phyloP scores from a whole-genome alignment of 2,329 filamentous ascomycete species.

The Ceratocystis huliohia region DNA sequence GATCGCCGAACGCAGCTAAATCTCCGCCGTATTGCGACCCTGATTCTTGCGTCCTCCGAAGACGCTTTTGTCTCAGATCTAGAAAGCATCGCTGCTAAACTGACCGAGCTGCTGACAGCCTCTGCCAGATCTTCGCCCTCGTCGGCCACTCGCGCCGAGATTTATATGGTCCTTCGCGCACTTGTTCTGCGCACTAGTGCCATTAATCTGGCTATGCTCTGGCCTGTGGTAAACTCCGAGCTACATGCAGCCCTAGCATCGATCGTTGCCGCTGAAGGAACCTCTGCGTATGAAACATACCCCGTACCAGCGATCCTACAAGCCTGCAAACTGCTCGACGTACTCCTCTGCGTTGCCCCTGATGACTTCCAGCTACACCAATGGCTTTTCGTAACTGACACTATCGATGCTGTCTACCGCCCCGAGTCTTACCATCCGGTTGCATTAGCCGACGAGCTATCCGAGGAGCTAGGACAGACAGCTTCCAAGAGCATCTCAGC shows the following conservation, averaged over 20 bases:
- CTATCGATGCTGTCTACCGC: slow-evolving; percentile 87
- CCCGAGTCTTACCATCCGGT: slow-evolving; percentile 54
- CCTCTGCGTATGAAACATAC: slow-evolving; percentile 54
- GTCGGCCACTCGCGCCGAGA: slow-evolving; percentile 73
- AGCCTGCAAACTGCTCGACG: slow-evolving; percentile 84
- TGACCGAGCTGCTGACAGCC: slow-evolving; percentile 74
- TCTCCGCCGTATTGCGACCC: slow-evolving; percentile 64
- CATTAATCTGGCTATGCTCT: slow-evolving; percentile 69
- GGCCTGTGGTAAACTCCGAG: slow-evolving; percentile 82
- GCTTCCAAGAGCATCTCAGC: slow-evolving; percentile 22
- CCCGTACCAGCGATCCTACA: slow-evolving; percentile 68
- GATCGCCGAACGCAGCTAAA: slow-evolving; percentile 88
- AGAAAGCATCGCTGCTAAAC: slow-evolving; percentile 59
- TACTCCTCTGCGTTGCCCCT: slow-evolving; percentile 71
- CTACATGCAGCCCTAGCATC: slow-evolving; percentile 68
- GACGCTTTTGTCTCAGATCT: slow-evolving; percentile 75
- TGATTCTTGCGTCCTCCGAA: slow-evolving; percentile 62
- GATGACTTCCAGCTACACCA: slow-evolving; percentile 98
- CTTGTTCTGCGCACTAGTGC: slow-evolving; percentile 67
- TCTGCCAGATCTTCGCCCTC: slow-evolving; percentile 84
- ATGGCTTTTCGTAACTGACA: slow-evolving; percentile 96
- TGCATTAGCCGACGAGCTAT: slow-evolving; percentile 72
- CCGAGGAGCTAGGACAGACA: slow-evolving; percentile 53
- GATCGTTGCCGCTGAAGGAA: slow-evolving; percentile 54
- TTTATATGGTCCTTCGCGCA: slow-evolving; percentile 77